phyloP scores from a whole-genome alignment of 2,329 filamentous ascomycete genomes.

The Nemania diffusa region DNA sequence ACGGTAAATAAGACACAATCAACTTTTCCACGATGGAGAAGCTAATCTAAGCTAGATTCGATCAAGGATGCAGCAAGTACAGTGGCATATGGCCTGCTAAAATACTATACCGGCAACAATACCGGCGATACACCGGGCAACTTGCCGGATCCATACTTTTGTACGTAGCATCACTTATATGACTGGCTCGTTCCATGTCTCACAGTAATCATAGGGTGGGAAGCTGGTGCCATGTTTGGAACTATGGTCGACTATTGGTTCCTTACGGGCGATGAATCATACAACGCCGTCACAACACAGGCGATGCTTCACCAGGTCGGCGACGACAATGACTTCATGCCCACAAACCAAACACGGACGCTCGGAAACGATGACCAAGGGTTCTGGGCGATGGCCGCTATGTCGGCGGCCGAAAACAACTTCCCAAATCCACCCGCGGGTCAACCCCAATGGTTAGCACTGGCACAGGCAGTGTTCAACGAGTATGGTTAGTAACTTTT shows the following conservation, averaged over 20 bases:
- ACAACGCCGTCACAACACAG: conserved; percentile 68
- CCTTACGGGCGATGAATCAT: conserved; percentile 72
- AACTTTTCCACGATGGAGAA: neutral
- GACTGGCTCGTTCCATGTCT: conserved; percentile 28
- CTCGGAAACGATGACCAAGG: conserved; percentile 80
- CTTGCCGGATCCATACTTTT: conserved; percentile 71
- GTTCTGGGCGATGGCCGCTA: conserved; percentile 86
- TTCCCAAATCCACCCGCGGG: conserved; percentile 74
- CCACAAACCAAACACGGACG: conserved; percentile 69
- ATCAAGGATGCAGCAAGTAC: conserved; percentile 55
- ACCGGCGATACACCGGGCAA: conserved; percentile 68
- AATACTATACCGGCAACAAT: conserved; percentile 61
- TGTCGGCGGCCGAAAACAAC: conserved; percentile 80
- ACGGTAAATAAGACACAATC: conserved; percentile 44
- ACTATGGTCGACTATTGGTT: conserved; percentile 78
- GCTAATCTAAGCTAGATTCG: conserved; percentile 59
- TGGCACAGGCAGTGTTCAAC: conserved; percentile 84
- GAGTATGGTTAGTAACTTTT: conserved; percentile 60
- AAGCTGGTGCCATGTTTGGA: conserved; percentile 77
- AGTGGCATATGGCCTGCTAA: conserved; percentile 48
- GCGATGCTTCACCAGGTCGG: conserved; percentile 71
- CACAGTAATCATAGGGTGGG: conserved; percentile 67
- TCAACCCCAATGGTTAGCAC: conserved; percentile 78
- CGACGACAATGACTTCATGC: conserved; percentile 71
- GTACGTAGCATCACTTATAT: conserved; percentile 53